These are phyloP conservation scores for Grigorovia transvaalensis DNA, from an alignment of 805 yeast genomes.

Conservation along the genomic window DNA sequence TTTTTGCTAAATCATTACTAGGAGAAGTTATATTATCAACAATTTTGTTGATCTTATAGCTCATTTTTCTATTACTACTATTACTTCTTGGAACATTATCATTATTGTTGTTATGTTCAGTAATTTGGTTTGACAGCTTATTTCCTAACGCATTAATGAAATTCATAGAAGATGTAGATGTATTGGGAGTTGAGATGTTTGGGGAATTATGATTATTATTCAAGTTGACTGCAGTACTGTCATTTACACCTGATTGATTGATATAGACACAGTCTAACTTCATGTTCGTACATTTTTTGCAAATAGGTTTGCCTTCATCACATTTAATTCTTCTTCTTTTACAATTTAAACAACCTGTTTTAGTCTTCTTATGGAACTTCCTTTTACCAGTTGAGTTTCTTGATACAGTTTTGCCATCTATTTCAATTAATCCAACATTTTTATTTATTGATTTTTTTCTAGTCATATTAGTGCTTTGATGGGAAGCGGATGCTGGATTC, in stretches of 20 bases:
- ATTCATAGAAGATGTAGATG: not conserved
- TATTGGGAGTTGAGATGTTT: not conserved
- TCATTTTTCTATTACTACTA: too few relatives aligned
- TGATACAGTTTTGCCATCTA: slow-evolving; percentile 33
- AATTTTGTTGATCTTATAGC: not conserved
- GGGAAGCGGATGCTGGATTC: not conserved
- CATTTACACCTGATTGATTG: not conserved
- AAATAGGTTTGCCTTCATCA: slow-evolving; percentile 74
- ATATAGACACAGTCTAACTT: slow-evolving; percentile 65
- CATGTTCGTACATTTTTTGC: slow-evolving; percentile 72
- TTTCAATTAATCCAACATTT: slow-evolving; percentile 26
- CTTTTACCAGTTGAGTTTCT: slow-evolving; percentile 57
- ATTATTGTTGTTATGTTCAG: not conserved
- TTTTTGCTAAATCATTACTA: not conserved
- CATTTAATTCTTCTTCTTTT: slow-evolving; percentile 86
- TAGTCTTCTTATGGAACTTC: slow-evolving; percentile 79
- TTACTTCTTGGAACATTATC: not conserved
- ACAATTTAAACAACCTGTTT: slow-evolving; percentile 84
- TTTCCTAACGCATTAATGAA: not conserved
- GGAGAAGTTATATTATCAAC: not conserved
- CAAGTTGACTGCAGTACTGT: too few relatives aligned
- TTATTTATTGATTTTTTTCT: not conserved
- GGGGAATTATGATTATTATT: not conserved
- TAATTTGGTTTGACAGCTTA: not conserved
- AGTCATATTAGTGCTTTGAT: not conserved